These are phyloP conservation scores for Cadophora sp. DNA, from an alignment of 2,329 filamentous ascomycete species.

Conservation along the genomic window DNA sequence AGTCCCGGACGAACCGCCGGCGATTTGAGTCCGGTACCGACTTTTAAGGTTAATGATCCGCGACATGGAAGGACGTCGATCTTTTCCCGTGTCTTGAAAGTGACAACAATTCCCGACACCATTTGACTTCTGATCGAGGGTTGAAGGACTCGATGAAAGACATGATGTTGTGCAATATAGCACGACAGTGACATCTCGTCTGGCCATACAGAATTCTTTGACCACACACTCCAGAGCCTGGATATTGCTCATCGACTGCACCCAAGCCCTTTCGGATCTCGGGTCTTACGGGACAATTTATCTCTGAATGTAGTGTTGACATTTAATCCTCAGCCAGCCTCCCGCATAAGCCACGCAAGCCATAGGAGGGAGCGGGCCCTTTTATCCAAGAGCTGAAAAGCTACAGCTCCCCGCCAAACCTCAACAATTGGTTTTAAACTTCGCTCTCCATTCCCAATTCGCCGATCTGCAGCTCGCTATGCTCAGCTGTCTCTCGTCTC, in stretches of 20 bases:
- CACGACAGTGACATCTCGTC: neutral
- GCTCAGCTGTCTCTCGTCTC: neutral
- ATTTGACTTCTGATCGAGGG: neutral
- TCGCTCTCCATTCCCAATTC: neutral
- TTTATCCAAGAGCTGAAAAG: neutral
- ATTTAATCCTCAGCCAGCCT: conserved; percentile 5
- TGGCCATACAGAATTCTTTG: neutral
- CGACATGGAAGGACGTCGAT: neutral
- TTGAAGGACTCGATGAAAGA: neutral
- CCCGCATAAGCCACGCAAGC: neutral
- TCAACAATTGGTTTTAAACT: neutral
- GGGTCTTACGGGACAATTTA: neutral
- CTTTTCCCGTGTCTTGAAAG: neutral
- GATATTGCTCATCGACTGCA: neutral
- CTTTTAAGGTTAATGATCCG: conserved; percentile 9
- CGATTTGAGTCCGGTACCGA: neutral
- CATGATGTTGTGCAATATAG: neutral
- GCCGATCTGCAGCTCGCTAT: neutral
- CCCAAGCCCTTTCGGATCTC: neutral
- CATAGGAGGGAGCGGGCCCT: neutral
- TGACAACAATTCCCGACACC: conserved; percentile 1
- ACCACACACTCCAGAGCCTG: neutral
- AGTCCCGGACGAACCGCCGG: neutral
- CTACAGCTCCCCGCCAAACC: neutral
- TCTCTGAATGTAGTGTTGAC: neutral